These are phyloP conservation scores for Fusarium gaditjirri DNA, from an alignment of 2,329 filamentous ascomycete genomes.

Conservation along the genomic window DNA sequence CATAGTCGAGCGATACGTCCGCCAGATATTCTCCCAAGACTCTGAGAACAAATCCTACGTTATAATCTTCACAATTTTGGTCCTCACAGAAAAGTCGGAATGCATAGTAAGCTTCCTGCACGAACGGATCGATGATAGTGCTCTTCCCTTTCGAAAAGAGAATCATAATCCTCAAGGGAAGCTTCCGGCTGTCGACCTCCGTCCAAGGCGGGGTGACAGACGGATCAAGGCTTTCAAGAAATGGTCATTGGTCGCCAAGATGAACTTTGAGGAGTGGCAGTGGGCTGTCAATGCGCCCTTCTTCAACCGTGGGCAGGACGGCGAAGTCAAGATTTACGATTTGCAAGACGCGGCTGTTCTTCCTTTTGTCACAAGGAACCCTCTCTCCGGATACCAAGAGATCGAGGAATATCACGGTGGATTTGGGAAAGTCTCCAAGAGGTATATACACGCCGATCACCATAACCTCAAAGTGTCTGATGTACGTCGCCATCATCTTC, in stretches of 20 bases:
- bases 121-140: background rate
- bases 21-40: background rate
- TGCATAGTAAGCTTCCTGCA: background rate
- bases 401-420: background rate
- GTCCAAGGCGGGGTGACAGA: background rate
- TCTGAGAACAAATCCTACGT: background rate
- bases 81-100: background rate
- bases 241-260: background rate
- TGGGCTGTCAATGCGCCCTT: slow-evolving; percentile 7
- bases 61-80: background rate
- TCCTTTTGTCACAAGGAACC: background rate
- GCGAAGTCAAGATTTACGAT: background rate
- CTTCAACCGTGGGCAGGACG: background rate
- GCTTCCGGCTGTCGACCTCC: background rate
- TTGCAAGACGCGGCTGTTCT: background rate
- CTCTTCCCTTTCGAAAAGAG: background rate
- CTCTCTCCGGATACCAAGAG: background rate
- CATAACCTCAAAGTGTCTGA: background rate
- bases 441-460: background rate
- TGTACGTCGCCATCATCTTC: too few species aligned
- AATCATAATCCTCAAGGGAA: background rate
- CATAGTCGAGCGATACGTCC: background rate
- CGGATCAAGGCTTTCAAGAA: background rate
- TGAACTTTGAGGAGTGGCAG: slow-evolving; percentile 7
- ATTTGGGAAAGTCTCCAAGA: slow-evolving; percentile 7